Base-by-base conservation (phyloP, 2,329 filamentous ascomycete species). In the Aureobasidium sp. region DNA sequence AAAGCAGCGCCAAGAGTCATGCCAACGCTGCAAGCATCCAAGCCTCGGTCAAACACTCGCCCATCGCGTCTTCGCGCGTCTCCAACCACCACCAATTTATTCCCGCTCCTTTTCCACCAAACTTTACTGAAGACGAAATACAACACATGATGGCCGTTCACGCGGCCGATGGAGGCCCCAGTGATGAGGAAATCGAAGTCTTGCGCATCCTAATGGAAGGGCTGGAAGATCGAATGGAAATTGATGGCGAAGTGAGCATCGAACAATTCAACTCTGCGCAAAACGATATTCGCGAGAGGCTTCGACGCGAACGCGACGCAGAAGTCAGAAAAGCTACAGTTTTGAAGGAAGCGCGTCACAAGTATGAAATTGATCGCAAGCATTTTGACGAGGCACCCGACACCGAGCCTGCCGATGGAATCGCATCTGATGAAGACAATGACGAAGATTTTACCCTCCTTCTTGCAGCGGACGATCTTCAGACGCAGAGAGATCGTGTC, bases 61-160 rank as follows among this genome's bases (percentile, higher is more conserved):
- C n/a, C n/a, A n/a, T n/a, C n/a, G 12, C 27, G 6, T 6, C 27
- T 29, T 29, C 2, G 25, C 44, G 44, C 44, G 44, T 48, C 44
- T 24, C 17, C 16, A 35, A 35, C n/a, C 27, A 30, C n/a, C 14
- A 12, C 16, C 35, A 38, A 38, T 12, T 10, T 4, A 35, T 27
- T 21, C 14, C n/a, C 25, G 7, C 44, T 12, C 3, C 24, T 29
- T 24, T 19, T 6, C 3, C 21, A 40, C 19, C 48, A 41, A 32
- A n/a, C 10, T 19, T 41, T 19, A 27, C 37, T 6, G 27, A 34
- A 19, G 35, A 32, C 19, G 19, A 41, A 19, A 41, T 22, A 1
- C 25, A 32, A 24, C 12, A 34, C 12, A 51, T 41, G 25, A 51
- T 51, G 35, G 48, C 37, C 11, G 35, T 48, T 16, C n/a, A 48